Evolutionary conservation across 495 filamentous ascomycete genomes (phyloP), one percentile per base, ranked within the genome.

Genomic region (Penicilliopsis zonata): DNA sequence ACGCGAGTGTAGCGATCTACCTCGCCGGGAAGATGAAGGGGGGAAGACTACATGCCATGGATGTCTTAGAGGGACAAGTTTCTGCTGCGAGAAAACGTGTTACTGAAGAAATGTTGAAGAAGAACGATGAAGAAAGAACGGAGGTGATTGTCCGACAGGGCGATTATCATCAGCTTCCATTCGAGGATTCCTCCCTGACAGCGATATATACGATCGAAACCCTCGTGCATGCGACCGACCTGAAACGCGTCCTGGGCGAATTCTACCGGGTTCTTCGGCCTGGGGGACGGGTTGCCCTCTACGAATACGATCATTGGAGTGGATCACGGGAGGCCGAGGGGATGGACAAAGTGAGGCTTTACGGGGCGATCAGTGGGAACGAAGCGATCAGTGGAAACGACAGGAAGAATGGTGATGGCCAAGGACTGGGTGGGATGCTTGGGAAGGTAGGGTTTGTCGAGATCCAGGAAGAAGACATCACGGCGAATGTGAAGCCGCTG

Each of bases 151-250:
- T 65, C 9, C 44, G 46, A 9, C 53, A 50, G 35, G 64, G 56
- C 37, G 65, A 75, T 45, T 76, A 74, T 43, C 69, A 74, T 41
- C 50, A 73, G 36, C 55, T 76, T 1, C 29, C 33, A 4, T 48
- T 68, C 20, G 27, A 37, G 5, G 30, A 40, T 23, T 44, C 38
- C 7, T 62, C 57, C 0, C 55, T 69, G 25, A 65, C 73, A 33
- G 72, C 70, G n/a, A 43, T 66, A 28, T 76, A 74, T 40, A 73
- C 69, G 1, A 72, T 73, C 57, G 71, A 76, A 40, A 75, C 70
- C 0, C 58, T 74, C 16, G 70, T 73, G 9, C 70, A 76, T 43
- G 69, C 70, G 7, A 66, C 55, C 1, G 62, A 74, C 19, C 59
- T 62, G 2, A 40, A 50, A 18, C 49, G 42, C 7, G 69, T 61